Conservation (phyloP, 768 basidiomycete genomes). For the Termitomyces sp. region DNA sequence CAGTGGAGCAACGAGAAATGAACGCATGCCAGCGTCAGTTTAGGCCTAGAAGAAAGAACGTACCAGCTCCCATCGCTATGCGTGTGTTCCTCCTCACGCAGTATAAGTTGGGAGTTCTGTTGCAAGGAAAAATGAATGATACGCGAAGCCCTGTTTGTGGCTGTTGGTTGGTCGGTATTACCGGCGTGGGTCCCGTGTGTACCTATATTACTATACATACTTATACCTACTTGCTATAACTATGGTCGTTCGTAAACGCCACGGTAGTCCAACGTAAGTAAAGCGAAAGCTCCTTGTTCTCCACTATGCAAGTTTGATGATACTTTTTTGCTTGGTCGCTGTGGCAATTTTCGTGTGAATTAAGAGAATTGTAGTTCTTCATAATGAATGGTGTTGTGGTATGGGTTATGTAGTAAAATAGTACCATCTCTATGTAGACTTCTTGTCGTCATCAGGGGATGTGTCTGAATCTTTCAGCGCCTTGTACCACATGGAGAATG, state of each 20-base stretch:
- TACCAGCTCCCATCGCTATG: slow-evolving; percentile 7
- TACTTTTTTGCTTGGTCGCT: no score
- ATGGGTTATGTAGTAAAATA: neutral
- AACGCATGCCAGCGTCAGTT: neutral
- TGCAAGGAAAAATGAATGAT: neutral
- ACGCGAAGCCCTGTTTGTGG: neutral
- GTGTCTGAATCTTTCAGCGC: slow-evolving; percentile 39
- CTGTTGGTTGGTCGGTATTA: no score
- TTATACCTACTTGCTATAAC: no score
- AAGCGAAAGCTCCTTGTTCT: neutral
- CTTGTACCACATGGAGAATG: slow-evolving; percentile 34
- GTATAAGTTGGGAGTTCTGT: neutral
- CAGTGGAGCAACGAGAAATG: neutral
- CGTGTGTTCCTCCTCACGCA: neutral
- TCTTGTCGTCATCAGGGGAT: slow-evolving; percentile 32
- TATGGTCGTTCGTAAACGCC: no score
- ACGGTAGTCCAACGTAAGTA: no score
- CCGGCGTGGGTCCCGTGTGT: no score
- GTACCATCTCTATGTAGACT: slow-evolving; percentile 13
- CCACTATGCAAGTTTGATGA: no score
- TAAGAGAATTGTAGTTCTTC: neutral
- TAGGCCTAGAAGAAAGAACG: neutral
- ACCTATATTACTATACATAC: no score
- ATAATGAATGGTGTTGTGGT: neutral
- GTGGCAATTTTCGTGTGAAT: neutral